These are phyloP conservation scores for Earliella scabrosa DNA, from an alignment of 1,284 basidiomycete species.

Conservation along the genomic window DNA sequence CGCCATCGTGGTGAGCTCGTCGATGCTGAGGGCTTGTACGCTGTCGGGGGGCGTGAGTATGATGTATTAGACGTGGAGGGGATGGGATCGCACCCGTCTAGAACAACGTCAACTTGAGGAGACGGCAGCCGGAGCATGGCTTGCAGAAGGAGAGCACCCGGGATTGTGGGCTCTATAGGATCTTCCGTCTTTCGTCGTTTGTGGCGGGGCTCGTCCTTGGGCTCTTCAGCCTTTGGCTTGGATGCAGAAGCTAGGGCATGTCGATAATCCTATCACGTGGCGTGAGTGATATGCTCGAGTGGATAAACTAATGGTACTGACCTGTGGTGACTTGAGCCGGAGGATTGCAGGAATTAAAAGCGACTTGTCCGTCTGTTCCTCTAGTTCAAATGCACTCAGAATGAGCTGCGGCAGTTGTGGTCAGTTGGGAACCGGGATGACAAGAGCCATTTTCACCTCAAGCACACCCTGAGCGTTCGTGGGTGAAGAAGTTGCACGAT, in stretches of 20 bases:
- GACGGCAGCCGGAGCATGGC: slow-evolving; percentile 72
- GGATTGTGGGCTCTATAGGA: slow-evolving; percentile 69
- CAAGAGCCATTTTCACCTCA: slow-evolving; percentile 42
- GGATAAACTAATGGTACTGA: neutral
- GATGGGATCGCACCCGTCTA: slow-evolving; percentile 60
- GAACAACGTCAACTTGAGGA: slow-evolving; percentile 67
- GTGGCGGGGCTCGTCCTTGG: slow-evolving; percentile 13
- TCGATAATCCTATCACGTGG: slow-evolving; percentile 41
- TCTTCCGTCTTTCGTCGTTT: slow-evolving; percentile 33
- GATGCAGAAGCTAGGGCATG: slow-evolving; percentile 16
- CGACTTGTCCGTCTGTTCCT: slow-evolving; percentile 39
- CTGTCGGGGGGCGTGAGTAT: too few species aligned
- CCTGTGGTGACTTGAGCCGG: slow-evolving; percentile 44
- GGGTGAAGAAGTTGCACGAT: slow-evolving; percentile 58
- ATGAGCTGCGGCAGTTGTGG: slow-evolving; percentile 50
- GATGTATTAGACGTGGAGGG: neutral
- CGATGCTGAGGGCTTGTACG: slow-evolving; percentile 59
- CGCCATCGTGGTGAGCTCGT: slow-evolving; percentile 69
- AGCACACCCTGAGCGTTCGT: slow-evolving; percentile 46
- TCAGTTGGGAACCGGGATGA: neutral
- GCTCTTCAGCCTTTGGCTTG: slow-evolving; percentile 12
- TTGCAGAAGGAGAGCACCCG: slow-evolving; percentile 87
- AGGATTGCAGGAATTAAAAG: slow-evolving; percentile 54
- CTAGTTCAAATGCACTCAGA: slow-evolving; percentile 62
- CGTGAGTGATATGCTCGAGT: neutral